Conservation (phyloP, 345 rosid genomes). For the Sonneratia alba region DNA sequence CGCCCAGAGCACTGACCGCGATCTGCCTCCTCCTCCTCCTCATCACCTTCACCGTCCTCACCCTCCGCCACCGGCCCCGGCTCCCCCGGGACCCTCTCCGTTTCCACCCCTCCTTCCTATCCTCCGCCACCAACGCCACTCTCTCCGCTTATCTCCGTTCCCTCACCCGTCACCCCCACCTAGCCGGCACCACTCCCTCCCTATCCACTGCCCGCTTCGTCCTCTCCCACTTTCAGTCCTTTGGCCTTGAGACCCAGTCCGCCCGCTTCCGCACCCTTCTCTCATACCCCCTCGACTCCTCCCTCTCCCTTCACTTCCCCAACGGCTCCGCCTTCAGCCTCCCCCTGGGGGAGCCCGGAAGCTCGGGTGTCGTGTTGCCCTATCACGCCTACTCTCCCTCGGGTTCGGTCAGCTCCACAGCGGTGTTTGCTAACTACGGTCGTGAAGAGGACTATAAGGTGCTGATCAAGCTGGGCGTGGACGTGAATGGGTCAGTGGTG, state of each 20-base stretch:
- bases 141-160: slow-evolving; percentile 67
- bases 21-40: slow-evolving; percentile 35
- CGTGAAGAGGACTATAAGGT: slow-evolving; percentile 60
- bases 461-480: slow-evolving; percentile 47
- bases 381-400: slow-evolving; percentile 97
- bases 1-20: slow-evolving; percentile 12
- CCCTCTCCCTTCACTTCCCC: slow-evolving; percentile 41
- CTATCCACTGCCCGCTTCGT: slow-evolving; percentile 46
- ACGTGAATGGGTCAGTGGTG: slow-evolving; percentile 53
- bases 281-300: slow-evolving; percentile 57
- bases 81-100: slow-evolving; percentile 22
- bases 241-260: slow-evolving; percentile 43
- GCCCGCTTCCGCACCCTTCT: slow-evolving; percentile 49
- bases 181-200: slow-evolving; percentile 74
- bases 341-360: slow-evolving; percentile 32
- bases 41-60: slow-evolving; percentile 44
- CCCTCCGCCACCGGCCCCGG: slow-evolving; percentile 29
- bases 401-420: slow-evolving; percentile 44
- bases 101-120: slow-evolving; percentile 52
- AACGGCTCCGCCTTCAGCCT: slow-evolving; percentile 33
- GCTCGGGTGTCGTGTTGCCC: slow-evolving; percentile 35
- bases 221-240: slow-evolving; percentile 43
- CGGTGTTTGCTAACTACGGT: slow-evolving; percentile 69
- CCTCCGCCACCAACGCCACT: slow-evolving; percentile 58
- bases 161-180: slow-evolving; percentile 70